Evolutionary conservation across 192 early-diverging fungal genomes (phyloP).

Genomic region (Backusella sp.): DNA sequence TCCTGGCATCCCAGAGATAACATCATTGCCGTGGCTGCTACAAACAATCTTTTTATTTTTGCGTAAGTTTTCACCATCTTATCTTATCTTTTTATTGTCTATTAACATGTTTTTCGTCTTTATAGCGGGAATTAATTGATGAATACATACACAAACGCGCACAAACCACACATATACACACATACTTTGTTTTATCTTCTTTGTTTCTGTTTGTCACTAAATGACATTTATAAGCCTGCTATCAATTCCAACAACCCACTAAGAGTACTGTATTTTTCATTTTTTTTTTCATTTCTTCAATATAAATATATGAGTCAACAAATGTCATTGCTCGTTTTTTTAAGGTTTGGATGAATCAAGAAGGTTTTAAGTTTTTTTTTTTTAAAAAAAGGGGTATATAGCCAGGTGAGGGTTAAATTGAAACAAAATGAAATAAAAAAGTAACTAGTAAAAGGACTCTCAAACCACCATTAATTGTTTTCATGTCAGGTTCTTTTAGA

Average conservation of each 20-base stretch:
- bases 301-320: not conserved
- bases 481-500: no score
- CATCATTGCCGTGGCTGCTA: constrained; percentile 85
- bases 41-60: constrained; percentile 88
- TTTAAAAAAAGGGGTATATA: no score
- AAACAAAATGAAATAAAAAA: no score
- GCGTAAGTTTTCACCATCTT: constrained; percentile 26
- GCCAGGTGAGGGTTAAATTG: no score
- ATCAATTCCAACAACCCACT: not conserved
- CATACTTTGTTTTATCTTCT: not conserved
- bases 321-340: no score
- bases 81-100: no score
- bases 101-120: not conserved
- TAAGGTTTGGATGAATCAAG: no score
- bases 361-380: no score
- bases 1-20: constrained; percentile 92
- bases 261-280: not conserved
- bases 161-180: not conserved
- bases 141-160: not conserved
- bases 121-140: not conserved
- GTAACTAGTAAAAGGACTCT: no score
- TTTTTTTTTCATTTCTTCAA: not conserved
- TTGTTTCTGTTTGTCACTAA: not conserved
- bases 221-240: not conserved
- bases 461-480: no score